Conservation (phyloP, 768 basidiomycete species). For the Tremella fuciformis region DNA sequence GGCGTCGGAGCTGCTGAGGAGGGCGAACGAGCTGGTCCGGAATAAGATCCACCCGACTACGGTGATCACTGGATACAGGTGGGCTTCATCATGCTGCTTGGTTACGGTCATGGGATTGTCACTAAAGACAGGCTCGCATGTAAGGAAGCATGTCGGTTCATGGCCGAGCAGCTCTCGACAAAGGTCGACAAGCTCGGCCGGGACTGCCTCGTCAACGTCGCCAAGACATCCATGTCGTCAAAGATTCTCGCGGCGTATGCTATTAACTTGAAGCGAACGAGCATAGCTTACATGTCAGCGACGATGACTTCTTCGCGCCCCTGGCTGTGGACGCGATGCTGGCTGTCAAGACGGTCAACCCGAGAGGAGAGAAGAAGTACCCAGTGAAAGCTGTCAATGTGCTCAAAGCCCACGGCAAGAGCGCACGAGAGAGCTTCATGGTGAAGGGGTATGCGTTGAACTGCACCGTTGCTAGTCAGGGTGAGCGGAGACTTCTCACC, state of each 20-base stretch:
- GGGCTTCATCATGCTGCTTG: constrained; percentile 10
- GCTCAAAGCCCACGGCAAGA: constrained; percentile 93
- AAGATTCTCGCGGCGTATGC: constrained; percentile 96
- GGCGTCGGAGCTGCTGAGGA: constrained; percentile 90
- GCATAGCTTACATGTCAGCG: constrained; percentile 57
- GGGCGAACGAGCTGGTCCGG: constrained; percentile 97
- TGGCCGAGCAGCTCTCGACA: constrained; percentile 94
- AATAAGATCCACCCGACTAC: constrained; percentile 98
- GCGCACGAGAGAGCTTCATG: constrained; percentile 88
- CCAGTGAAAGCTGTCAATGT: constrained; percentile 99
- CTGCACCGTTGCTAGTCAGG: constrained; percentile 98
- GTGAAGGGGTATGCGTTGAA: constrained; percentile 97
- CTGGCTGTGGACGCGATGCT: constrained; percentile 99
- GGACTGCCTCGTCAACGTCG: constrained; percentile 89
- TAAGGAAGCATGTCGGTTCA: constrained; percentile 93
- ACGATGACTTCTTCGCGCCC: constrained; percentile 95
- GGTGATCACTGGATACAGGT: constrained; percentile 94
- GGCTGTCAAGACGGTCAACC: constrained; percentile 89
- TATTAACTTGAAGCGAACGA: neutral
- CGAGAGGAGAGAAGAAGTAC: constrained; percentile 93
- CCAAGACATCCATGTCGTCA: constrained; percentile 97
- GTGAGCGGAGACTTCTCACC: constrained; percentile 55
- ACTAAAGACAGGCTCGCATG: constrained; percentile 66
- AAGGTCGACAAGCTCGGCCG: constrained; percentile 89
- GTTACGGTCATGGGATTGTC: neutral